Percentiles rank a stretch among this genome's conserved stretches.
These are phyloP conservation scores for Penicillium sumatraense DNA, from an alignment of 2,329 filamentous ascomycete genomes.

Conservation along the genomic window DNA sequence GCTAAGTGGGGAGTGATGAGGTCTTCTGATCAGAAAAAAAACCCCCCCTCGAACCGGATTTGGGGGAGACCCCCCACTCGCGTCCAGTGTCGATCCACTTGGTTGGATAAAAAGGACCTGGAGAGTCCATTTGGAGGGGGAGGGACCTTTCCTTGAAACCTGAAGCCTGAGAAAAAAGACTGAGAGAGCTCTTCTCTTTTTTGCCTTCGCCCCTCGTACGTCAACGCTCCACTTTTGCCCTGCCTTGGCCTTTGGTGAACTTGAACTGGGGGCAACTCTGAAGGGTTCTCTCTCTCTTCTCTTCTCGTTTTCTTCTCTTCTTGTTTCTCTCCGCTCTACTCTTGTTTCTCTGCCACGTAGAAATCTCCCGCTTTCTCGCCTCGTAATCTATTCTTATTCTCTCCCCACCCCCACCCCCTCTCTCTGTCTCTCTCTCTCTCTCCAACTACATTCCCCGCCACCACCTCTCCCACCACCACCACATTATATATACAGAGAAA, in stretches of 20 bases:
- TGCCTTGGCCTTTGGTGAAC: conserved; percentile 9
- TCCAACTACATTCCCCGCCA: neutral
- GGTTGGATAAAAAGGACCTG: conserved; percentile 30
- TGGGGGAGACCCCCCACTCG: conserved; percentile 13
- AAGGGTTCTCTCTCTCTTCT: conserved; percentile 6
- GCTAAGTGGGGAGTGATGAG: conserved; percentile 30
- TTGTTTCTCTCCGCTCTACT: neutral
- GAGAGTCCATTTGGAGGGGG: neutral
- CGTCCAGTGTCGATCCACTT: conserved; percentile 23
- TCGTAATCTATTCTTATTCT: neutral
- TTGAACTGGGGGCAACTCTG: conserved; percentile 3
- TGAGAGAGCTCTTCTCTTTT: conserved; percentile 10
- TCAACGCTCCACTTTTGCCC: conserved; percentile 24
- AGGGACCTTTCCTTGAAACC: too few species aligned
- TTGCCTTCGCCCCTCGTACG: conserved; percentile 31
- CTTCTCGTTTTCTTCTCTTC: neutral
- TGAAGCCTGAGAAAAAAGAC: too few species aligned
- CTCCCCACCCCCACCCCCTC: neutral
- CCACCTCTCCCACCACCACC: conserved; percentile 7
- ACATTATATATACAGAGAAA: conserved; percentile 3
- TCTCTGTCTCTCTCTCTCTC: conserved; percentile 1
- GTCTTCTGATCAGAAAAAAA: conserved; percentile 42
- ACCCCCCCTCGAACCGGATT: conserved; percentile 29
- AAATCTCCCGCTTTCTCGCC: too few species aligned
- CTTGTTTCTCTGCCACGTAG: neutral